Percentiles rank a stretch among this genome's conserved stretches.
Conservation (phyloP, 305 asterid species). For the Fraxinus platypoda region DNA sequence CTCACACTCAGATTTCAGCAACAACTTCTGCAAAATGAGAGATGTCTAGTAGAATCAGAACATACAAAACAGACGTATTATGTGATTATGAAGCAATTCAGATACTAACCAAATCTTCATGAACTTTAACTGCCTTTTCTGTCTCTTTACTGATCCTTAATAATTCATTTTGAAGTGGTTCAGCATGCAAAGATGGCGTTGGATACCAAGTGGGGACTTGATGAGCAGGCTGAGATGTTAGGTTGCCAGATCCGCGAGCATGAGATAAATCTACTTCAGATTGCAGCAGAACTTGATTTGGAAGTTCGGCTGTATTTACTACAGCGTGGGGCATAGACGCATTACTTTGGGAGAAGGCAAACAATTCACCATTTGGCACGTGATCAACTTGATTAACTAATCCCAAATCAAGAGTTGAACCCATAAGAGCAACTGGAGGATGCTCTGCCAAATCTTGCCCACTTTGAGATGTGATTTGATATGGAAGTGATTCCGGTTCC, state of each 20-base stretch:
- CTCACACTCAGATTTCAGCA: conserved; percentile 47
- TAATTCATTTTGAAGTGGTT: conserved; percentile 52
- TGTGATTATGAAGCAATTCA: conserved; percentile 23
- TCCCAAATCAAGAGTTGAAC: conserved; percentile 23
- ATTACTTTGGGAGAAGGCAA: conserved; percentile 30
- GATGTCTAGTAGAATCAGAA: background rate
- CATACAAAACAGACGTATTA: background rate
- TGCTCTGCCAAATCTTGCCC: conserved; percentile 31
- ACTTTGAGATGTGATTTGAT: conserved; percentile 32
- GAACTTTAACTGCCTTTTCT: conserved; percentile 37
- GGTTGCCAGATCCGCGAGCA: conserved; percentile 32
- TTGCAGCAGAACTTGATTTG: conserved; percentile 33
- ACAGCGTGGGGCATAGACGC: conserved; percentile 26
- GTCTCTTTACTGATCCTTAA: conserved; percentile 40
- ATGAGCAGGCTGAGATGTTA: conserved; percentile 27
- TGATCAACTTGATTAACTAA: conserved; percentile 22
- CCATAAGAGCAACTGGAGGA: conserved; percentile 13
- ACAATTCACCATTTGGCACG: conserved; percentile 27
- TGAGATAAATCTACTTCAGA: conserved; percentile 25
- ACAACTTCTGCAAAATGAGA: conserved; percentile 44
- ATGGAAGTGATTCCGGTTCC: conserved; percentile 18
- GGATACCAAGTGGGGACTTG: conserved; percentile 30
- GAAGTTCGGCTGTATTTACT: conserved; percentile 30
- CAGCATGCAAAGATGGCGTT: conserved; percentile 22
- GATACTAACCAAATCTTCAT: conserved; percentile 46